Evolutionary conservation across 2,329 filamentous ascomycete species (phyloP).

Genomic region (Sporothrix protearum): DNA sequence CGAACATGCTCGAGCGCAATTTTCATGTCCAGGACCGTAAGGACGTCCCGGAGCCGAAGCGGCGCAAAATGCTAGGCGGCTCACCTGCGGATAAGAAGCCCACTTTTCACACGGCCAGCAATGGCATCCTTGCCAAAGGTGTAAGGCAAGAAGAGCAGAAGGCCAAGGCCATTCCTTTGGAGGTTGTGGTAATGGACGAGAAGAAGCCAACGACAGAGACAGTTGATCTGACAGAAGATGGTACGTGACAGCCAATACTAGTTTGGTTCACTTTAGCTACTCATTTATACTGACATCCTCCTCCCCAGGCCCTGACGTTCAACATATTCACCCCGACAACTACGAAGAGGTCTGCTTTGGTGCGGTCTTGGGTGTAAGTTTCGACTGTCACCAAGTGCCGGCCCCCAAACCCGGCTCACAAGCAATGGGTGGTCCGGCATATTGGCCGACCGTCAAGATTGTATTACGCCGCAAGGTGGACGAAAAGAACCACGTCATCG

Average conservation of each 20-base stretch:
- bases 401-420: conserved; percentile 62
- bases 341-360: conserved; percentile 75
- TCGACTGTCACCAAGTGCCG: conserved; percentile 67
- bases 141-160: conserved; percentile 50
- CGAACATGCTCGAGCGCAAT: conserved; percentile 67
- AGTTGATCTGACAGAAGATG: conserved; percentile 57
- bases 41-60: conserved; percentile 59
- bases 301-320: conserved; percentile 30
- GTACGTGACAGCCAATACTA: conserved; percentile 32
- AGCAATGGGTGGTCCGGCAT: conserved; percentile 53
- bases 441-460: conserved; percentile 74
- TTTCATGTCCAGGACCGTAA: conserved; percentile 69
- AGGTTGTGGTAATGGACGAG: neutral
- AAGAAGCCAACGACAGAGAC: conserved; percentile 32
- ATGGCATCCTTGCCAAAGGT: conserved; percentile 53
- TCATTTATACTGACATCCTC: conserved; percentile 20
- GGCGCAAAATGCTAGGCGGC: conserved; percentile 48
- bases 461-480: conserved; percentile 58
- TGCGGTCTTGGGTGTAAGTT: conserved; percentile 63
- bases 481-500: conserved; percentile 58
- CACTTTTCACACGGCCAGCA: conserved; percentile 46
- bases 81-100: conserved; percentile 34
- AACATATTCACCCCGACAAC: conserved; percentile 41
- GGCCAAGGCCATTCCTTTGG: conserved; percentile 8
- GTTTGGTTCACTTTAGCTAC: neutral